Evolutionary conservation across 129 eudicot genomes (phyloP), one percentile per base, ranked within the genome.

Genomic region (Dittrichia graveolens): DNA sequence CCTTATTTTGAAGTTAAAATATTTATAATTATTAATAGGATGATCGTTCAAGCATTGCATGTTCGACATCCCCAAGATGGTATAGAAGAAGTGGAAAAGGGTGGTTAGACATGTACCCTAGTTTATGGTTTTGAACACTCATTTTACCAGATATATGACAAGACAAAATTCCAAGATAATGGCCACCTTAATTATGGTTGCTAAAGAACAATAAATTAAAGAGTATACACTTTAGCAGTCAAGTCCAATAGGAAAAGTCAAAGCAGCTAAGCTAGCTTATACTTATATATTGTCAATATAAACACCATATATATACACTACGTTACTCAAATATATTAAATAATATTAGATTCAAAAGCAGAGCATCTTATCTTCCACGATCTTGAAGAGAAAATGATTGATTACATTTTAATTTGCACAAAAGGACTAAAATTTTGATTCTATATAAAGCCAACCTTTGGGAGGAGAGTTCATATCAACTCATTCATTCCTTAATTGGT

Each of bases 341-440:
- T 35, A 50, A 24, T 24, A 37, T 34, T 49, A 35, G 1, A 2
- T 24, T 24, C 31, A 18, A 3, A 50, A n/a, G n/a, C 37, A 68
- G 48, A 68, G 38, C 34, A 50, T 68, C 18, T 68, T 38, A 5
- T 50, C 61, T 40, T 52, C 73, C 45, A 68, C 61, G 48, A 49
- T 49, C 47, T 37, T 49, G 31, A 37, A 38, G 31, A 31, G 50
- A 7, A 54, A 10, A 24, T 24, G n/a, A n/a, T n/a, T n/a, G n/a
- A 24, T 24, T 24, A 14, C 35, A 34, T 14, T 68, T 13, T 8
- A 35, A 37, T 68, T 15, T 49, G 8, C 47, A n/a, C 5, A n/a
- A 4, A 16, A n/a, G 12, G 48, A 49, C 61, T 3, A 50, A 37
- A 38, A 13, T 7, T 2, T 34, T 68, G 8, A 19, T 12, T 67